Percentiles rank a stretch among this genome's conserved stretches.
Conservation (phyloP, 257 asterid genomes). For the Agastache rugosa region DNA sequence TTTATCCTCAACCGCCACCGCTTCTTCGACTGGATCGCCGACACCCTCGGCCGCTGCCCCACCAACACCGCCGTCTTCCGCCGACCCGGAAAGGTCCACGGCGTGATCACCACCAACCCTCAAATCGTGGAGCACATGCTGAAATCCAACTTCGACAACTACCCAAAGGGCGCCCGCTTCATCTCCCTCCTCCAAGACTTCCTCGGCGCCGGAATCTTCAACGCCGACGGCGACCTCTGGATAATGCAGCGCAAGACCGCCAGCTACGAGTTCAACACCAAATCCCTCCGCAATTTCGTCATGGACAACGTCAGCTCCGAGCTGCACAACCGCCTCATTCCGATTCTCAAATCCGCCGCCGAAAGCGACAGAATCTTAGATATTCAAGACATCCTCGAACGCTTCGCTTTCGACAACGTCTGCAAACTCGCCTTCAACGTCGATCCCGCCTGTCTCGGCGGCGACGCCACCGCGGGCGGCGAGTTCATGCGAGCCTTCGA, state of each 20-base stretch:
- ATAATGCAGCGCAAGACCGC: conserved; percentile 80
- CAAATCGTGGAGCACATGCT: conserved; percentile 71
- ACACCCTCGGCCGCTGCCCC: conserved; percentile 55
- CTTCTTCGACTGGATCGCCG: conserved; percentile 82
- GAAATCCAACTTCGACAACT: conserved; percentile 71
- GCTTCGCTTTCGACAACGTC: conserved; percentile 85
- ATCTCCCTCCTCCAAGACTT: conserved; percentile 64
- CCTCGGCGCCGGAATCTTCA: conserved; percentile 81
- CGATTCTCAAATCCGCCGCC: conserved; percentile 54
- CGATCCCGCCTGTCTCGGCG: conserved; percentile 78
- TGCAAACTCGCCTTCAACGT: conserved; percentile 77
- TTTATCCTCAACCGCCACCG: conserved; percentile 86
- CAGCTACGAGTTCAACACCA: conserved; percentile 86
- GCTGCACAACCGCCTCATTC: conserved; percentile 55
- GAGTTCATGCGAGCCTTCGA: conserved; percentile 90
- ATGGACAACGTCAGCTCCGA: conserved; percentile 68
- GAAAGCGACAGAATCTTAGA: conserved; percentile 44
- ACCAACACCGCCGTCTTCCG: conserved; percentile 67
- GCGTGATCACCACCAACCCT: conserved; percentile 78
- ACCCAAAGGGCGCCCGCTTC: conserved; percentile 79
- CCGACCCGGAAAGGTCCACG: conserved; percentile 79
- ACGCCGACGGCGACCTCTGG: conserved; percentile 74
- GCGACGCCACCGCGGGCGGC: conserved; percentile 57
- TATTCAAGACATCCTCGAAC: conserved; percentile 71
- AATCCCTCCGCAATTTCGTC: conserved; percentile 75